These are phyloP conservation scores for Pezizomycotina sp. DNA, from an alignment of 2,329 filamentous ascomycete species.

Conservation along the genomic window DNA sequence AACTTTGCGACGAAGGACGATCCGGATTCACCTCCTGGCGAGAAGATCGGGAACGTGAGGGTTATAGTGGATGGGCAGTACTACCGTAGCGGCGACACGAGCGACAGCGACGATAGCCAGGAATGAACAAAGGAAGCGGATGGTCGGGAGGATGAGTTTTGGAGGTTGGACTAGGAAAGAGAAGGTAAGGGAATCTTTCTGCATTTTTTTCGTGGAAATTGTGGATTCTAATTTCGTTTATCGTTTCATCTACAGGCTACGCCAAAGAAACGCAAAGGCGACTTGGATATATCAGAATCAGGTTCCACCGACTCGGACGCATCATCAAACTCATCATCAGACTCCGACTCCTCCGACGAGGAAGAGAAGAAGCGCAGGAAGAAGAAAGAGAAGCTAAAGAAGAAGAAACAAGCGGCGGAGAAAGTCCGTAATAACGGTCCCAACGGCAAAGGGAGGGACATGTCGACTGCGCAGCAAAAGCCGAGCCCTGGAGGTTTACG, in stretches of 20 bases:
- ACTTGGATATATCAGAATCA: no score
- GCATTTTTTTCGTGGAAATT: constrained; percentile 35
- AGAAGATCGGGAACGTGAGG: constrained; percentile 43
- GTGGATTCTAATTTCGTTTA: no score
- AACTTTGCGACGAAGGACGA: constrained; percentile 30
- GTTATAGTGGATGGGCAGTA: constrained; percentile 38
- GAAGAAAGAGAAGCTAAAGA: constrained; percentile 51
- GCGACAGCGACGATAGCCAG: constrained; percentile 26
- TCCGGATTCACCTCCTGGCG: constrained; percentile 17
- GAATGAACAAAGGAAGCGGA: constrained; percentile 30
- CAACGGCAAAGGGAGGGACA: no score
- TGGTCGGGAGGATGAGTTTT: constrained; percentile 33
- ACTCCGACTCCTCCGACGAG: no score
- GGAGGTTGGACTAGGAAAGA: constrained; percentile 31
- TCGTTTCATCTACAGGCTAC: no score
- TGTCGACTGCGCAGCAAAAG: no score
- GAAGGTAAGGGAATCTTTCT: constrained; percentile 34
- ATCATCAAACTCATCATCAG: no score
- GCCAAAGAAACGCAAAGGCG: no score
- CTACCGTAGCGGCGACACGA: constrained; percentile 25
- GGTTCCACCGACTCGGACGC: no score
- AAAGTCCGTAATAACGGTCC: no score
- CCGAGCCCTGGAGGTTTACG: no score
- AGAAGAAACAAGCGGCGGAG: constrained; percentile 18
- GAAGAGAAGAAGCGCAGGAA: constrained; percentile 44